Base-by-base conservation (phyloP, 768 basidiomycete species). In the Termitomyces sp. region DNA sequence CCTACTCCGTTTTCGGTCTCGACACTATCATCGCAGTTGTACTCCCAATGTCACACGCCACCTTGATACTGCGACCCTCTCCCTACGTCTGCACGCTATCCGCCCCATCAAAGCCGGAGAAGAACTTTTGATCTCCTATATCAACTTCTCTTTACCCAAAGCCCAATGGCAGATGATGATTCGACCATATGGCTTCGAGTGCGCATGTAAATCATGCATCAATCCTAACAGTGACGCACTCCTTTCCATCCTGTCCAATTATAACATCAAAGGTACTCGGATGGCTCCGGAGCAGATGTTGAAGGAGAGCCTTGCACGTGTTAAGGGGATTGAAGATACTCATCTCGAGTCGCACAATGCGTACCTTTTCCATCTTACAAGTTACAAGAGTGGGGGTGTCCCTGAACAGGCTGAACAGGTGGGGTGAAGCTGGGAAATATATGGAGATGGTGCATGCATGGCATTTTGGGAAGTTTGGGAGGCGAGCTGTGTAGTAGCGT, bases 61-160 rank as follows among this genome's bases (percentile, higher is more conserved):
- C 26, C 74, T 70, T 60, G 62, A 68, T 55, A 30, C 61, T 20
- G 39, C 64, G 5, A 60, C 69, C 8, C 69, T 76, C 59, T 72
- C 71, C 1, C 60, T 62, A 14, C 61, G 69, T 34, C 57, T 75
- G 2, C 64, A 60, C 36, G 72, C 74, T 0, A 56, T 63, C 30
- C 67, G 70, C 5, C 59, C 66, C 33, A 76, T 76, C 37, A 60
- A 62, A 20, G 55, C 60, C 13, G 71, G 69, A 18, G 74, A 76
- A 60, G 69, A 76, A 55, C 64, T 76, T 27, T 69, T 72, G 26
- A 56, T 64, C 48, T 47, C 63, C 5, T 78, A 74, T 62, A 63
- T 63, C 48, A 36, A 53, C 4, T 48, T 62, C 2, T 50, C 55
- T 32, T 14, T 46, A 8, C 24, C 64, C 20, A 51, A 55, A 12